Evolutionary conservation across 345 rosid genomes (phyloP).

Genomic region (Camelina sativa): DNA sequence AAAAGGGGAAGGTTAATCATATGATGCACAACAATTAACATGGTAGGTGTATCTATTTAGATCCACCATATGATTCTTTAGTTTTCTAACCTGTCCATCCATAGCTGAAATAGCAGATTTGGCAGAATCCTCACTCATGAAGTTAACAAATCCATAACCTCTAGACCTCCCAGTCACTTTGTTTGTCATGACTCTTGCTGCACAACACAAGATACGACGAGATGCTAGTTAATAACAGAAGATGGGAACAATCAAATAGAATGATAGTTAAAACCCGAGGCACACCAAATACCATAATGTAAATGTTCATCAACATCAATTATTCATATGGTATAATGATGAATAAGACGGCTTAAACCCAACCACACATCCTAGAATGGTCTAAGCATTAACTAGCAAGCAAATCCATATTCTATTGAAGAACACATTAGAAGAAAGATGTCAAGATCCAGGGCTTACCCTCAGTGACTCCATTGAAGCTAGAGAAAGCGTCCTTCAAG

Average conservation of each 20-base stretch:
- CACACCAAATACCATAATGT: neutral
- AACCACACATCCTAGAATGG: slow-evolving; percentile 11
- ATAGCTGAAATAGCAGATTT: slow-evolving; percentile 63
- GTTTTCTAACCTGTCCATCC: slow-evolving; percentile 69
- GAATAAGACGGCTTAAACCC: neutral
- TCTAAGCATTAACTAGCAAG: slow-evolving; percentile 1
- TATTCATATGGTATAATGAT: neutral
- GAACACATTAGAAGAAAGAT: neutral
- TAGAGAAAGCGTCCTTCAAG: slow-evolving; percentile 57
- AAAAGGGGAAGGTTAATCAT: neutral
- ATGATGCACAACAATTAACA: slow-evolving; percentile 5
- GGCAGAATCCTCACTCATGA: slow-evolving; percentile 54
- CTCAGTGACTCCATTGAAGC: slow-evolving; percentile 53
- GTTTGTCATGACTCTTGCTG: slow-evolving; percentile 67
- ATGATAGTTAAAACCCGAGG: neutral
- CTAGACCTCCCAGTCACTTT: slow-evolving; percentile 70
- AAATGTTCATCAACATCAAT: slow-evolving; percentile 16
- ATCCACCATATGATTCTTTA: neutral
- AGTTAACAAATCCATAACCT: slow-evolving; percentile 75
- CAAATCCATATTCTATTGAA: neutral
- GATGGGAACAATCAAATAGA: neutral
- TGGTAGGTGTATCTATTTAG: neutral
- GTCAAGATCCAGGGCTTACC: slow-evolving; percentile 43
- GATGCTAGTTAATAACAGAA: neutral
- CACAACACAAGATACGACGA: slow-evolving; percentile 16